Evolutionary conservation across 139 green algal genomes (phyloP).

Genomic region (Spirogloea muscicola): DNA sequence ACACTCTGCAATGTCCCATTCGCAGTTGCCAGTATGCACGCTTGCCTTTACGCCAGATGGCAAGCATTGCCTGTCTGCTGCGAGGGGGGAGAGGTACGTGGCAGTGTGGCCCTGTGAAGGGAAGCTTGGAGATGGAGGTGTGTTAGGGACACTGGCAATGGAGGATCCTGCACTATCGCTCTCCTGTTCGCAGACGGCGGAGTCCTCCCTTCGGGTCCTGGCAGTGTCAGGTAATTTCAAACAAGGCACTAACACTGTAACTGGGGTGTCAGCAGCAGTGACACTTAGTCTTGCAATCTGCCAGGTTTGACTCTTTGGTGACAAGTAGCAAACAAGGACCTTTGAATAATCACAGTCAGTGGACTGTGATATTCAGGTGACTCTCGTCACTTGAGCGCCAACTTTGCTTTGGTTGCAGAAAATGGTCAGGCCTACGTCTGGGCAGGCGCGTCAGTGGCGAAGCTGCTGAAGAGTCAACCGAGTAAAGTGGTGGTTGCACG

Average conservation of each 20-base stretch:
- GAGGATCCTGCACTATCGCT: conserved; percentile 21
- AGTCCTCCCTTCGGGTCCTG: conserved; percentile 1
- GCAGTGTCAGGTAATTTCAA: too few species aligned
- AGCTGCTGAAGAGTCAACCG: conserved; percentile 10
- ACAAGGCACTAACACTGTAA: too few species aligned
- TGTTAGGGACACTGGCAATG: conserved; percentile 7
- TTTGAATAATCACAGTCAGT: too few species aligned
- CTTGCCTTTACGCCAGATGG: conserved; percentile 54
- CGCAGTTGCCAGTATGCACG: conserved; percentile 5
- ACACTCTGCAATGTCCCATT: neutral
- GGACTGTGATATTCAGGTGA: too few species aligned
- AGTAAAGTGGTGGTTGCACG: neutral
- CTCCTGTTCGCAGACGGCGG: neutral
- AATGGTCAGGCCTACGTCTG: conserved; percentile 33
- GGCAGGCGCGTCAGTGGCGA: neutral
- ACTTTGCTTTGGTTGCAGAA: too few species aligned
- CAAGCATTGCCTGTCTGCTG: conserved; percentile 54
- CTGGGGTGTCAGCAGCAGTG: too few species aligned
- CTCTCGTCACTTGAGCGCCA: too few species aligned
- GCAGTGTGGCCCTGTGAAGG: conserved; percentile 54
- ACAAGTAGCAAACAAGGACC: too few species aligned
- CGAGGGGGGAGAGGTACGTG: conserved; percentile 56
- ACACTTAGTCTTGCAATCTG: too few species aligned
- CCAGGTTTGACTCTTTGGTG: too few species aligned
- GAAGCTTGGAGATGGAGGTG: neutral